Evolutionary conservation across 176 grass and related monocot genomes (phyloP).

Genomic region (sorghum (Sorghum bicolor)): Sorghum_bicolor_NCBIv3 NC_012872.2:70310501-70311000

Average conservation of each 20-base stretch:
- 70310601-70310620: background rate
- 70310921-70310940: conserved; percentile 3
- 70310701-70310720: background rate
- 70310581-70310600: background rate
- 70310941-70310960: conserved; percentile 9
- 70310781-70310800: background rate
- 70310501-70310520: conserved; percentile 72
- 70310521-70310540: conserved; percentile 65
- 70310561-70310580: conserved; percentile 90
- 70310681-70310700: background rate
- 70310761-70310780: background rate
- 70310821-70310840: conserved; percentile 78
- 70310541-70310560: conserved; percentile 89
- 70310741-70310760: conserved; percentile 11
- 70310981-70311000: conserved; percentile 8
- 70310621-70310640: background rate
- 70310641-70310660: background rate
- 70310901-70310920: conserved; percentile 60
- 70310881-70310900: conserved; percentile 78
- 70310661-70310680: background rate
- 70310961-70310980: conserved; percentile 21
- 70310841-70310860: conserved; percentile 69
- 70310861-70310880: conserved; percentile 85
- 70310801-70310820: conserved; percentile 17
- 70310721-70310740: background rate